These are phyloP conservation scores for Xerocomus brunneocitrinus DNA, from an alignment of 768 basidiomycete species.

Conservation along the genomic window DNA sequence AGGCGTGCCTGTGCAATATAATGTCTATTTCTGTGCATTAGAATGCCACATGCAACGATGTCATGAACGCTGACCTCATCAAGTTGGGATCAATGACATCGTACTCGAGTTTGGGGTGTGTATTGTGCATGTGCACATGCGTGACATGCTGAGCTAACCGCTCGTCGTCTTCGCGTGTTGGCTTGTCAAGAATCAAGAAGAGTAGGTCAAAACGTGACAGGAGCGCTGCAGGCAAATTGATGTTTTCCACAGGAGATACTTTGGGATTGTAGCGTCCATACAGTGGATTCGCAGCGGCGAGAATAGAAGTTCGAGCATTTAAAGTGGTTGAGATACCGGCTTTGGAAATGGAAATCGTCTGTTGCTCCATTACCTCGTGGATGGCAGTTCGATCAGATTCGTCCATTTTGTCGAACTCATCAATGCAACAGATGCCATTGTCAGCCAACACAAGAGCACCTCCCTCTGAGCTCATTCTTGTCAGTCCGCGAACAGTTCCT, in stretches of 20 bases:
- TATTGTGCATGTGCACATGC: conserved; percentile 94
- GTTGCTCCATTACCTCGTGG: conserved; percentile 99
- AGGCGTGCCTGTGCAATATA: conserved; percentile 92
- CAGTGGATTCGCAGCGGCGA: conserved; percentile 96
- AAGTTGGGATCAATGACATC: conserved; percentile 82
- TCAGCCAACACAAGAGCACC: conserved; percentile 98
- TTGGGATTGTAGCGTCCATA: conserved; percentile 99
- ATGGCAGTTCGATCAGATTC: conserved; percentile 96
- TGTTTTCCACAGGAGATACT: conserved; percentile 96
- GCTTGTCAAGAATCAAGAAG: conserved; percentile 96
- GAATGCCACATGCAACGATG: not conserved
- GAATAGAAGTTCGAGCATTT: conserved; percentile 94
- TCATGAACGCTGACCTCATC: conserved; percentile 61
- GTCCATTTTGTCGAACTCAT: conserved; percentile 99
- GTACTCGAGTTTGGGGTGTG: conserved; percentile 78
- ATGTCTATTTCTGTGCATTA: conserved; percentile 49
- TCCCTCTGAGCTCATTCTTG: conserved; percentile 62
- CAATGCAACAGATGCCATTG: conserved; percentile 99
- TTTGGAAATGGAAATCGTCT: conserved; percentile 99
- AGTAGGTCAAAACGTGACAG: conserved; percentile 94
- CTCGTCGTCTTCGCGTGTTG: conserved; percentile 91
- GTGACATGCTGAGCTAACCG: conserved; percentile 96
- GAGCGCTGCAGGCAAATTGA: conserved; percentile 95
- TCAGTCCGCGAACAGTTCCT: conserved; percentile 6
- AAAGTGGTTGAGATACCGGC: conserved; percentile 98